Conservation (phyloP, 148 eudicot species). For the Camellia lanceoleosa region DNA sequence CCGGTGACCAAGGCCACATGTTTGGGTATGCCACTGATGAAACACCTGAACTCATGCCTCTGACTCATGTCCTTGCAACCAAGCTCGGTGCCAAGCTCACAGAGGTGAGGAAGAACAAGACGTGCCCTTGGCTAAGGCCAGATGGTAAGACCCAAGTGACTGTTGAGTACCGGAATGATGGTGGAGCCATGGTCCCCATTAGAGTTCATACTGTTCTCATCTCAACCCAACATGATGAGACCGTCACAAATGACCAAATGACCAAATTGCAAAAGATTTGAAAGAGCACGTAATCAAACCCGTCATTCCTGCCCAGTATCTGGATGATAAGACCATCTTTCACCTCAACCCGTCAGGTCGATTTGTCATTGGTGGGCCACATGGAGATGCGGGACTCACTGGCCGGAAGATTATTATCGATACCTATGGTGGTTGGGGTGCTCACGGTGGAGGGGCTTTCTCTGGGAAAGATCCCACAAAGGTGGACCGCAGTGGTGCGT, state of each 20-base stretch:
- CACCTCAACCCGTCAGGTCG: constrained; percentile 51
- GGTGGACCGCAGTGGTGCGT: constrained; percentile 48
- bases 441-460: constrained; percentile 47
- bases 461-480: constrained; percentile 44
- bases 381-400: constrained; percentile 47
- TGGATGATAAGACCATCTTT: constrained; percentile 48
- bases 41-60: constrained; percentile 47
- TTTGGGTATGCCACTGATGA: constrained; percentile 52
- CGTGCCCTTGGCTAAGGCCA: constrained; percentile 47
- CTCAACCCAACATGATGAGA: constrained; percentile 55
- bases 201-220: constrained; percentile 50
- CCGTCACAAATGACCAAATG: constrained; percentile 43
- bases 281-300: constrained; percentile 52
- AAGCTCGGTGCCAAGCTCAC: constrained; percentile 50
- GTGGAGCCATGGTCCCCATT: constrained; percentile 47
- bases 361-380: constrained; percentile 50
- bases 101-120: constrained; percentile 48
- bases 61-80: constrained; percentile 48
- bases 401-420: constrained; percentile 48
- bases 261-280: constrained; percentile 34
- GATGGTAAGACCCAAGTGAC: constrained; percentile 55
- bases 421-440: constrained; percentile 47
- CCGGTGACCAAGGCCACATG: constrained; percentile 52
- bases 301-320: constrained; percentile 41
- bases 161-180: constrained; percentile 42